phyloP scores from a whole-genome alignment of 164 flowering plant species.

The Berberis thunbergii region DNA sequence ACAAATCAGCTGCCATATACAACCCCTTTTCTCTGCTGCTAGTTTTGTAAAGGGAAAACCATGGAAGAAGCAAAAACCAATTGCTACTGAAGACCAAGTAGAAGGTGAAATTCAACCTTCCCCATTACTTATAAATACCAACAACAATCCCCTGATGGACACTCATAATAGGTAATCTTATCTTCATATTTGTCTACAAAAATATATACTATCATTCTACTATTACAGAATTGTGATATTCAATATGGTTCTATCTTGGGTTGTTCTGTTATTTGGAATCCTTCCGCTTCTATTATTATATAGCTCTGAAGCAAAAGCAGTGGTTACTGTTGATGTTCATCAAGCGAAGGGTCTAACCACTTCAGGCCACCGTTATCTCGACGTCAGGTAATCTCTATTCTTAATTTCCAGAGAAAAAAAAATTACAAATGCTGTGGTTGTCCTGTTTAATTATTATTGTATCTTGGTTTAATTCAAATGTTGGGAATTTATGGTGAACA shows the following conservation, averaged over 20 bases:
- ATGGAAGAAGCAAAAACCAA: too few relatives aligned
- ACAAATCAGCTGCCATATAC: too few relatives aligned
- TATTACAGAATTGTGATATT: not conserved
- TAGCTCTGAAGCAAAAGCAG: conserved; percentile 36
- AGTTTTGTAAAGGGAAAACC: too few relatives aligned
- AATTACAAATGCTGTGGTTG: not conserved
- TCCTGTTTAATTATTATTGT: not conserved
- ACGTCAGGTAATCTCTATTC: conserved; percentile 39
- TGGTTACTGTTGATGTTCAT: conserved; percentile 56
- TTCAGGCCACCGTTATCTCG: conserved; percentile 57
- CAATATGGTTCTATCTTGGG: conserved; percentile 4
- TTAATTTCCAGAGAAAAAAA: not conserved
- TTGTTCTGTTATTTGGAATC: conserved; percentile 6
- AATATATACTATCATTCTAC: too few relatives aligned
- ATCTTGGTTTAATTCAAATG: not conserved
- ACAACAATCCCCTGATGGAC: too few relatives aligned
- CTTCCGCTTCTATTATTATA: conserved; percentile 11
- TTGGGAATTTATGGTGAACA: conserved; percentile 8
- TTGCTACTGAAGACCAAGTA: too few relatives aligned
- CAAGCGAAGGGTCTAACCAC: conserved; percentile 40
- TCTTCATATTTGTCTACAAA: too few relatives aligned
- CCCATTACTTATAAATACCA: too few relatives aligned
- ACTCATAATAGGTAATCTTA: too few relatives aligned
- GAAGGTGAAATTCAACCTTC: too few relatives aligned
- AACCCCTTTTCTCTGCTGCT: too few relatives aligned